Conservation (phyloP, 1,284 basidiomycete genomes). For the Malassezia restricta region DNA sequence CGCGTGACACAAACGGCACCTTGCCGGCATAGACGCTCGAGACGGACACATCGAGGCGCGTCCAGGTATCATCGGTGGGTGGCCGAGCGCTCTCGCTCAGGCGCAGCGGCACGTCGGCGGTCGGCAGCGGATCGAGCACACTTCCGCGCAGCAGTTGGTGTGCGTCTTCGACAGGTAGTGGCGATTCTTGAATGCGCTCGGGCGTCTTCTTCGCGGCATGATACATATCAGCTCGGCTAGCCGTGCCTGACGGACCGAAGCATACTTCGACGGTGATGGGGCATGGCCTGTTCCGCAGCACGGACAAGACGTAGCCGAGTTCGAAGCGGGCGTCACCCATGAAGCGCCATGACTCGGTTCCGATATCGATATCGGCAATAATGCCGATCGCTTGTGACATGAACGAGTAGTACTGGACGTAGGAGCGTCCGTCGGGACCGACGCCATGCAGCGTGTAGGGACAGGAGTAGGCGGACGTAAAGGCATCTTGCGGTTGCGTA, state of each 20-base stretch:
- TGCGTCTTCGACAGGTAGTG: not conserved
- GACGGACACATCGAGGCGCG: slow-evolving; percentile 21
- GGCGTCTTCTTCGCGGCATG: slow-evolving; percentile 20
- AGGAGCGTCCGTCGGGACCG: slow-evolving; percentile 16
- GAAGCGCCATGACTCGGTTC: slow-evolving; percentile 78
- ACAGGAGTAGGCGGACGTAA: slow-evolving; percentile 1
- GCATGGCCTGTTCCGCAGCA: slow-evolving; percentile 29
- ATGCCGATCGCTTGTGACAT: slow-evolving; percentile 76
- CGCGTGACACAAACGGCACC: slow-evolving; percentile 37
- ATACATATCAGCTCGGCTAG: slow-evolving; percentile 32
- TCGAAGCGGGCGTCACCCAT: slow-evolving; percentile 85
- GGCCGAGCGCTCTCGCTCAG: not conserved
- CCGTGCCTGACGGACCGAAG: slow-evolving; percentile 22
- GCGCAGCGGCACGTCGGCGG: not conserved
- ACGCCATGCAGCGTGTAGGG: slow-evolving; percentile 9
- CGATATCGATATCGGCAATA: slow-evolving; percentile 65
- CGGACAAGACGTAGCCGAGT: slow-evolving; percentile 60
- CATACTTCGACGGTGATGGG: slow-evolving; percentile 35
- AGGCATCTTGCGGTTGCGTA: slow-evolving; percentile 52
- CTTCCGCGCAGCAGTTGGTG: slow-evolving; percentile 3
- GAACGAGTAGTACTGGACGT: slow-evolving; percentile 59
- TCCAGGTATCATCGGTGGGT: slow-evolving; percentile 17
- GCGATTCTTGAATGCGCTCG: slow-evolving; percentile 17
- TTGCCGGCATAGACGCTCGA: slow-evolving; percentile 41
- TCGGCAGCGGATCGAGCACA: not conserved